Evolutionary conservation across 371 early-diverging fungal genomes (phyloP).

Genomic region (Apophysomyces trapeziformis): DNA sequence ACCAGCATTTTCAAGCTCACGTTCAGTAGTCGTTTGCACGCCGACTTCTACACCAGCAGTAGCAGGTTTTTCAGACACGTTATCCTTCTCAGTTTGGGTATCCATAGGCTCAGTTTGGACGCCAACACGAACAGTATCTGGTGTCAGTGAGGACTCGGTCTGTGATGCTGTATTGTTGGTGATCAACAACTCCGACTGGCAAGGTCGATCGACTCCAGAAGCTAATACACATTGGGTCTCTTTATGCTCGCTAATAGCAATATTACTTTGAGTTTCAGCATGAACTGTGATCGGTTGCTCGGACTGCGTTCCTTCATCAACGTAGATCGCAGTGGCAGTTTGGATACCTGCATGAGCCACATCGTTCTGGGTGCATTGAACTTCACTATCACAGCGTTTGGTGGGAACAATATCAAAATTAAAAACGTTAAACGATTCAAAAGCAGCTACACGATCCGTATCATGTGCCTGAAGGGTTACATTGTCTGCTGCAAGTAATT

Average conservation of each 20-base stretch:
- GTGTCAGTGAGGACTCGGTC: not conserved
- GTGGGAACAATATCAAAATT: constrained; percentile 12
- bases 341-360: constrained; percentile 2
- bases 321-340: not conserved
- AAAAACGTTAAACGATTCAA: not conserved
- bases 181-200: constrained; percentile 7
- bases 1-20: constrained; percentile 6
- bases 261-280: not conserved
- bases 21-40: not conserved
- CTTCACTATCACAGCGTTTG: constrained; percentile 10
- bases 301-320: not conserved
- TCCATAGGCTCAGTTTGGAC: not conserved
- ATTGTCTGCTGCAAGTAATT: not conserved
- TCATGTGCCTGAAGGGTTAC: not conserved
- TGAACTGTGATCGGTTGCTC: not conserved
- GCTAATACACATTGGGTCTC: constrained; percentile 16
- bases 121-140: not conserved
- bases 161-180: not conserved
- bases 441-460: not conserved
- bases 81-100: not conserved
- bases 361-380: constrained; percentile 14
- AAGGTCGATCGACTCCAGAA: constrained; percentile 17
- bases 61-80: not conserved
- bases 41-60: not conserved
- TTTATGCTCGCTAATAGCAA: constrained; percentile 1